These are phyloP conservation scores for Tylopilus intermedius DNA, from an alignment of 768 basidiomycete genomes.

Conservation along the genomic window DNA sequence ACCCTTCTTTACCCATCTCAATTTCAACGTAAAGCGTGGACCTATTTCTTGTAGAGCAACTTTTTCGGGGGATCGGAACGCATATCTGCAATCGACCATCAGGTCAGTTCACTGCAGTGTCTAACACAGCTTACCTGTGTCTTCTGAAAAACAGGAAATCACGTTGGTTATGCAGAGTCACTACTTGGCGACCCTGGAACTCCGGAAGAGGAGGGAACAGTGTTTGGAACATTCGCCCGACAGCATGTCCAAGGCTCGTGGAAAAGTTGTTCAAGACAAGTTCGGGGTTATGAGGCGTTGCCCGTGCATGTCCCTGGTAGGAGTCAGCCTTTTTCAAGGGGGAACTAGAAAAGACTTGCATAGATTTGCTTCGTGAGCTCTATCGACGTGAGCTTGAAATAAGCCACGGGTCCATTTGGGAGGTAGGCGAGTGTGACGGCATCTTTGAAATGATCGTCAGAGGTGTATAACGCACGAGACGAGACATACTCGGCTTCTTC, in stretches of 20 bases:
- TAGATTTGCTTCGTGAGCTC: constrained; percentile 83
- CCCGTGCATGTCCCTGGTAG: constrained; percentile 79
- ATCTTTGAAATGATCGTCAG: constrained; percentile 45
- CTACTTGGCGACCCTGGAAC: constrained; percentile 94
- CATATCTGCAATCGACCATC: constrained; percentile 53
- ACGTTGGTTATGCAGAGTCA: constrained; percentile 94
- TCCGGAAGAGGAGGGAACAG: constrained; percentile 93
- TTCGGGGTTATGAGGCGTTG: constrained; percentile 91
- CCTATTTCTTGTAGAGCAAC: constrained; percentile 96
- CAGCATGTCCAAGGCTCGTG: constrained; percentile 86
- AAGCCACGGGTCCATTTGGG: constrained; percentile 89
- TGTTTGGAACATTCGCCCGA: constrained; percentile 95
- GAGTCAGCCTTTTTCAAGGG: constrained; percentile 5
- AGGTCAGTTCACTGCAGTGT: not conserved
- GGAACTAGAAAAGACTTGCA: constrained; percentile 40
- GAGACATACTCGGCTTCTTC: constrained; percentile 81
- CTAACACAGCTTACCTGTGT: constrained; percentile 61
- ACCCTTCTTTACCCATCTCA: constrained; percentile 84
- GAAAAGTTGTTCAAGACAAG: constrained; percentile 93
- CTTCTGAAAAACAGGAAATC: constrained; percentile 97
- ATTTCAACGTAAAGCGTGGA: constrained; percentile 92
- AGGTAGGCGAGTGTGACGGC: constrained; percentile 89
- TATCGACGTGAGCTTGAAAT: constrained; percentile 90
- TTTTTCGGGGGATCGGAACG: constrained; percentile 86
- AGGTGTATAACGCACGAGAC: not conserved